These are phyloP conservation scores for Trichoderma koningii DNA, from an alignment of 2,329 filamentous ascomycete genomes.

Conservation along the genomic window DNA sequence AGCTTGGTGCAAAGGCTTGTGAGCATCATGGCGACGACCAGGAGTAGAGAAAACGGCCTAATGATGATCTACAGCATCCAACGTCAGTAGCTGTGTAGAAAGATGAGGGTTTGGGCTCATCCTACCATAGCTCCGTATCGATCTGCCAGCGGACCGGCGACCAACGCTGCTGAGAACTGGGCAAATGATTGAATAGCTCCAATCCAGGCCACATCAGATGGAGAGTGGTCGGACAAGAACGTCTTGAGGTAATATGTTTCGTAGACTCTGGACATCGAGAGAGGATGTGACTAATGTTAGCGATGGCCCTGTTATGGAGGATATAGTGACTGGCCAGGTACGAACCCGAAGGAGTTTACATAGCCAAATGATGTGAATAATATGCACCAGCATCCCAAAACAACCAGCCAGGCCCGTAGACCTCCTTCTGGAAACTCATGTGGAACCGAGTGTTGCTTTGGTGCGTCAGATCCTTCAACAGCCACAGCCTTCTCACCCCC, in stretches of 20 bases:
- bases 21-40: constrained; percentile 21
- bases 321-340: neutral
- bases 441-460: neutral
- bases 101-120: neutral
- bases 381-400: constrained; percentile 17
- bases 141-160: constrained; percentile 10
- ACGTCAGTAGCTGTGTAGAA: neutral
- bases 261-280: constrained; percentile 5
- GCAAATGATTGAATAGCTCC: constrained; percentile 9
- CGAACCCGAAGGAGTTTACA: constrained; percentile 16
- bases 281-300: neutral
- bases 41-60: constrained; percentile 6
- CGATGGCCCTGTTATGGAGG: neutral
- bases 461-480: neutral
- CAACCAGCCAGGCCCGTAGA: constrained; percentile 16
- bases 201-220: constrained; percentile 18
- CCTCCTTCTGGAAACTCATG: constrained; percentile 15
- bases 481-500: neutral
- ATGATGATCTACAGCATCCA: neutral
- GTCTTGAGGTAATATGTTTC: constrained; percentile 16
- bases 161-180: constrained; percentile 11
- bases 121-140: constrained; percentile 17
- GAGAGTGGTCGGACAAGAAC: neutral
- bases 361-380: constrained; percentile 11
- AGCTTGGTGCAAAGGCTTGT: constrained; percentile 16